phyloP scores from a whole-genome alignment of 163 green algal species.

The Prototheca wickerhamii region DNA sequence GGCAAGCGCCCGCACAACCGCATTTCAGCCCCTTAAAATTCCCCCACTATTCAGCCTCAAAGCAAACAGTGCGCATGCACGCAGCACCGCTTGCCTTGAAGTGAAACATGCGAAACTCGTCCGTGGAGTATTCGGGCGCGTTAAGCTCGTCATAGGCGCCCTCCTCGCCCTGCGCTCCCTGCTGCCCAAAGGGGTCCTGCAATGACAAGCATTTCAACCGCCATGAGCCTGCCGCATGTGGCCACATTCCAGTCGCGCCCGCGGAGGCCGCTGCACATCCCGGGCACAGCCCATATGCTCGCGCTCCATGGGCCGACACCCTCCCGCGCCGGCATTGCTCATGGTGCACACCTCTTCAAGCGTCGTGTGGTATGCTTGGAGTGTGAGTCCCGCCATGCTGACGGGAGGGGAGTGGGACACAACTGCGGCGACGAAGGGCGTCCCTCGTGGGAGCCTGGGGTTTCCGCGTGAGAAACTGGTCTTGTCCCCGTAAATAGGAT shows the following conservation, averaged over 20 bases:
- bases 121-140: conserved; percentile 64
- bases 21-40: background rate
- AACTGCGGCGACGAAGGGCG: too few relatives aligned
- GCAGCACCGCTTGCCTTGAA: conserved; percentile 57
- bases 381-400: too few relatives aligned
- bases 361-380: too few relatives aligned
- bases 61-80: background rate
- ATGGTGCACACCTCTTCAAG: too few relatives aligned
- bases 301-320: too few relatives aligned
- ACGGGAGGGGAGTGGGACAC: too few relatives aligned
- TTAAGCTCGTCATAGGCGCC: conserved; percentile 52
- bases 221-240: background rate
- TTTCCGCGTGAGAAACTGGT: too few relatives aligned
- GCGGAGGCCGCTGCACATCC: too few relatives aligned
- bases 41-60: background rate
- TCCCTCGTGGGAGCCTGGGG: too few relatives aligned
- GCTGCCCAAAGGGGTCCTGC: background rate
- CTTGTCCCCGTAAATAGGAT: background rate
- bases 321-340: too few relatives aligned
- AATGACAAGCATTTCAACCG: background rate
- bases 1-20: too few relatives aligned
- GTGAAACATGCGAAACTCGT: conserved; percentile 75
- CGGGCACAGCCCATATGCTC: too few relatives aligned
- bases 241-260: background rate
- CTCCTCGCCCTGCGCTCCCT: background rate